Conservation (phyloP, 441 rosid species). For the Populus trichocarpa region DNA sequence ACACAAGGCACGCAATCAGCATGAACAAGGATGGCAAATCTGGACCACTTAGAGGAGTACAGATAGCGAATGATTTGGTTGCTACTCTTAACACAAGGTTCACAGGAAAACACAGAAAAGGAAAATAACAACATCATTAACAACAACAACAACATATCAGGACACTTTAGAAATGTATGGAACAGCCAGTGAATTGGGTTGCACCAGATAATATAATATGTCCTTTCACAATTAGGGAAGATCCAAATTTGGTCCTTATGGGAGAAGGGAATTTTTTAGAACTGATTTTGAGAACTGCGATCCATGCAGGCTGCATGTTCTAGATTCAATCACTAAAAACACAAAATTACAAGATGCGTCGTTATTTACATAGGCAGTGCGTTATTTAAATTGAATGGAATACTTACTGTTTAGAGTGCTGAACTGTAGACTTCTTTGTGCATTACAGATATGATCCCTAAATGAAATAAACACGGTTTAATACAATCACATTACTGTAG, state of each 20-base stretch:
- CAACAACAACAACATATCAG: too few species aligned
- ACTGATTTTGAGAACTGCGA: background rate
- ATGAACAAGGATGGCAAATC: background rate
- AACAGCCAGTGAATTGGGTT: conserved; percentile 1
- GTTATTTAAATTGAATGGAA: background rate
- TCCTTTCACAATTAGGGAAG: background rate
- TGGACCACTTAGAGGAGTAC: background rate
- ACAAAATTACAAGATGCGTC: background rate
- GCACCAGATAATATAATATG: background rate
- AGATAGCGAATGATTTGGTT: background rate
- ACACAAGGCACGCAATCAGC: background rate
- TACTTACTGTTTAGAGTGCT: conserved; percentile 79
- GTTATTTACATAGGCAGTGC: too few species aligned
- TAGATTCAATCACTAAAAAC: background rate
- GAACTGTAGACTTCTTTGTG: conserved; percentile 84
- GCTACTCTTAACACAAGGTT: background rate
- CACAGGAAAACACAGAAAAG: background rate
- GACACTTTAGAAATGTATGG: background rate
- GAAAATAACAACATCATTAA: background rate
- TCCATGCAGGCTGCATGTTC: background rate
- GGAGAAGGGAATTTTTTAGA: background rate
- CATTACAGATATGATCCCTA: conserved; percentile 90
- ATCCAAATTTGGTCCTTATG: background rate
- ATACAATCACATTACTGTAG: conserved; percentile 9
- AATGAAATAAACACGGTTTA: conserved; percentile 19